Evolutionary conservation across 2,329 filamentous ascomycete species (phyloP), one percentile per base, ranked within the genome.

Genomic region (Paecilomyces formosus): DNA sequence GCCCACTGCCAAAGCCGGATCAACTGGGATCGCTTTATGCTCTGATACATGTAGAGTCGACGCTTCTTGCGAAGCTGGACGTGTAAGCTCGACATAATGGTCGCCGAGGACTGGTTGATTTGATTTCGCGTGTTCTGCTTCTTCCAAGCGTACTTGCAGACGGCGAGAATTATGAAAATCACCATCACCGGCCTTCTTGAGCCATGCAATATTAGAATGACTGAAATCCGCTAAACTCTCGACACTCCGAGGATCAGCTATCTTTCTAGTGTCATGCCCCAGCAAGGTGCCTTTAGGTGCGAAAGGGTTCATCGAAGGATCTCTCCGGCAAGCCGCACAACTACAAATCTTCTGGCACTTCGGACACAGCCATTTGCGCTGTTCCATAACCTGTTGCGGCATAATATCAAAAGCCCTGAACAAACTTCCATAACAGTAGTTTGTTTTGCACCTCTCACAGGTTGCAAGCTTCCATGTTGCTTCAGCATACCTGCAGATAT

Each of bases 371-470:
- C 94, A 99, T 54, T 86, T 80, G 63, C 87, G 84, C 62, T 90
- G 82, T 69, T 95, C 87, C 82, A 97, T 88, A 0, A 92, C 85
- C 21, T 85, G 80, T 66, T 93, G 85, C 0, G 94, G 94, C 83
- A 91, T 88, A 70, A 92, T 84, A 71, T 97, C 93, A 68, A 96
- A 96, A 0, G 90, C 92, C 57, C 94, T 83, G 75, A 92, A 97
- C 1, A 99, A 80, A 15, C 88, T 88, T n/a, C 93, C 93, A 69
- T 95, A 99, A 72, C 94, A 97, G 70, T 95, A 99, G 0, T 84
- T 85, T 57, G 89, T 81, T 12, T 82, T 80, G 68, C 94, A 97
- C 8, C 82, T 83, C 0, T 85, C 86, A 73, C 94, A 99, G 55
- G 85, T 83, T 2, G 90, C 90, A 62, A 96, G 85, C 67, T 91